Conservation (phyloP, 169 alveolate genomes). For the Plasmodium gonderi region DNA sequence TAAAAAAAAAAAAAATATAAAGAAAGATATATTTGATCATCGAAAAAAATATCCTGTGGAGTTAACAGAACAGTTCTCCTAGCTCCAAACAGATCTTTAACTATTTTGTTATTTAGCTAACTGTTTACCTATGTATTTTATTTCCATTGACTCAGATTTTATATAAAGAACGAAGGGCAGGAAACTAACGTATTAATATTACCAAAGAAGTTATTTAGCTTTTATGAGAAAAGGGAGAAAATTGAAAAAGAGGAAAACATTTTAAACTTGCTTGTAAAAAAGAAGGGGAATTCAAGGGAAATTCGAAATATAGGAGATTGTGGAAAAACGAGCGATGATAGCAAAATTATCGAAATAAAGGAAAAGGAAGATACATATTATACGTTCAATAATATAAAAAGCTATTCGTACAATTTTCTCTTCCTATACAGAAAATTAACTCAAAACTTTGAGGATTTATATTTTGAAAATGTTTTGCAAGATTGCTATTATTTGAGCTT, state of each 20-base stretch:
- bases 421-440: slow-evolving; percentile 33
- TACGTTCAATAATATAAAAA: slow-evolving; percentile 39
- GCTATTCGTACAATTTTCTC: slow-evolving; percentile 54
- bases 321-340: background rate
- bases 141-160: slow-evolving; percentile 7
- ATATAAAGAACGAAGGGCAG: slow-evolving; percentile 38
- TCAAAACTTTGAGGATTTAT: slow-evolving; percentile 31
- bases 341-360: slow-evolving; percentile 17
- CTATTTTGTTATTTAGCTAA: background rate
- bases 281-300: background rate
- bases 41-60: background rate
- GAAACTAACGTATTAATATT: slow-evolving; percentile 22
- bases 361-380: slow-evolving; percentile 48
- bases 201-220: slow-evolving; percentile 49
- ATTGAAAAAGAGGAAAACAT: slow-evolving; percentile 63
- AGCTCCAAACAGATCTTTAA: background rate
- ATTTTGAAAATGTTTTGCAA: slow-evolving; percentile 61
- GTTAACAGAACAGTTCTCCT: background rate
- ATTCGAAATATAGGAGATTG: slow-evolving; percentile 19
- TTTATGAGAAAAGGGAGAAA: slow-evolving; percentile 20
- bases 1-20: background rate
- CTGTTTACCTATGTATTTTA: background rate
- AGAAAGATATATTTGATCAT: too few relatives aligned
- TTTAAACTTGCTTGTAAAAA: slow-evolving; percentile 47
- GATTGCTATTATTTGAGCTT: slow-evolving; percentile 38